These are phyloP conservation scores for Claviceps quebecensis DNA, from an alignment of 2,329 filamentous ascomycete species.

Conservation along the genomic window DNA sequence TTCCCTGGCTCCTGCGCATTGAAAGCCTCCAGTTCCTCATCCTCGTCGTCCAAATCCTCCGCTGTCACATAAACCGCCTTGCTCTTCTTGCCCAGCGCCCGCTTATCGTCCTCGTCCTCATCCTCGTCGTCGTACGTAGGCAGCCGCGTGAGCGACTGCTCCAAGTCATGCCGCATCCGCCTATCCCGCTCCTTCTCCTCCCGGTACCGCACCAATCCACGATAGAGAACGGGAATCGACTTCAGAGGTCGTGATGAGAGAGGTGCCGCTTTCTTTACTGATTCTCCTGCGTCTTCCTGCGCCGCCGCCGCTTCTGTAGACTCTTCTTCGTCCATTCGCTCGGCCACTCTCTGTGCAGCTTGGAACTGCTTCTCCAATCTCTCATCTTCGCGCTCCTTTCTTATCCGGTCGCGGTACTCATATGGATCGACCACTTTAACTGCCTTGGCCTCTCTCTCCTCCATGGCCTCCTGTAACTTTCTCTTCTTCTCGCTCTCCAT, in stretches of 20 bases:
- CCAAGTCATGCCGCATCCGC: constrained; percentile 49
- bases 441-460: constrained; percentile 40
- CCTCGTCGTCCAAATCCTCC: constrained; percentile 62
- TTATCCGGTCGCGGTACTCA: constrained; percentile 60
- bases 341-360: constrained; percentile 71
- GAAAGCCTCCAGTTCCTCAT: constrained; percentile 69
- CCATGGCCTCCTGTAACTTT: constrained; percentile 51
- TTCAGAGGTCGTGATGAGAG: constrained; percentile 30
- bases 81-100: constrained; percentile 47
- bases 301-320: constrained; percentile 11
- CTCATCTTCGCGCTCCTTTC: constrained; percentile 54
- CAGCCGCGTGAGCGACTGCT: constrained; percentile 47
- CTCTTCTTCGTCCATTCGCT: constrained; percentile 57
- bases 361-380: constrained; percentile 55
- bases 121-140: constrained; percentile 56
- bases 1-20: constrained; percentile 54
- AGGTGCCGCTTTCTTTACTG: constrained; percentile 18
- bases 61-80: constrained; percentile 43
- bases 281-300: neutral
- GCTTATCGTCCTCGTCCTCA: constrained; percentile 58
- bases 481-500: constrained; percentile 72
- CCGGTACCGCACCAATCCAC: constrained; percentile 56
- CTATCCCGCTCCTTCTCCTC: constrained; percentile 56
- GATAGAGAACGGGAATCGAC: constrained; percentile 65
- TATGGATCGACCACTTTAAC: constrained; percentile 47